A percentile compares a stretch with the other conserved stretches of the same genome.
Conservation (phyloP, 768 basidiomycete genomes). For the Mycena olivaceomarginata region DNA sequence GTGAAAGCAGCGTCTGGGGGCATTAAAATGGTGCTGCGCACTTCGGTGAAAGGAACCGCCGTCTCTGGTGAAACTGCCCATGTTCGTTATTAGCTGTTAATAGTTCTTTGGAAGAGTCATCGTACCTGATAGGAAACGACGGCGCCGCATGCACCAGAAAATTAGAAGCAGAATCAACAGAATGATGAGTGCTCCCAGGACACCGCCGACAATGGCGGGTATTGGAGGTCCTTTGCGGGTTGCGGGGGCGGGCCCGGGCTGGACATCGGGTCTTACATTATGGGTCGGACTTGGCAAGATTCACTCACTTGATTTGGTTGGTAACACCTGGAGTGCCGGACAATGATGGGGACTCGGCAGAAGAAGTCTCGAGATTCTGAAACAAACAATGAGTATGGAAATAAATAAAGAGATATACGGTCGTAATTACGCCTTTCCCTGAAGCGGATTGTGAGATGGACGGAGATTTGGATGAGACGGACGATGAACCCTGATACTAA, state of each 20-base stretch:
- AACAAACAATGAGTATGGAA: too few species aligned
- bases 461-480: too few species aligned
- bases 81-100: not conserved
- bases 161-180: not conserved
- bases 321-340: too few species aligned
- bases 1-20: not conserved
- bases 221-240: conserved; percentile 10
- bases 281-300: not conserved
- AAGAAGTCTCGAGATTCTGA: too few species aligned
- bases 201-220: conserved; percentile 11
- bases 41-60: not conserved
- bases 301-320: too few species aligned
- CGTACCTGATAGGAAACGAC: not conserved
- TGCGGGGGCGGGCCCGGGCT: not conserved
- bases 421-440: too few species aligned
- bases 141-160: not conserved
- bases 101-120: not conserved
- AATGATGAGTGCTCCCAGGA: not conserved
- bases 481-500: too few species aligned
- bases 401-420: too few species aligned
- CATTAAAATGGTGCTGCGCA: not conserved
- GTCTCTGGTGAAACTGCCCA: not conserved
- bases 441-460: too few species aligned
- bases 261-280: not conserved
- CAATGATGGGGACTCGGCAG: too few species aligned